phyloP scores from a whole-genome alignment of 1,139 yeast genomes.

The Taphrina betulina region DNA sequence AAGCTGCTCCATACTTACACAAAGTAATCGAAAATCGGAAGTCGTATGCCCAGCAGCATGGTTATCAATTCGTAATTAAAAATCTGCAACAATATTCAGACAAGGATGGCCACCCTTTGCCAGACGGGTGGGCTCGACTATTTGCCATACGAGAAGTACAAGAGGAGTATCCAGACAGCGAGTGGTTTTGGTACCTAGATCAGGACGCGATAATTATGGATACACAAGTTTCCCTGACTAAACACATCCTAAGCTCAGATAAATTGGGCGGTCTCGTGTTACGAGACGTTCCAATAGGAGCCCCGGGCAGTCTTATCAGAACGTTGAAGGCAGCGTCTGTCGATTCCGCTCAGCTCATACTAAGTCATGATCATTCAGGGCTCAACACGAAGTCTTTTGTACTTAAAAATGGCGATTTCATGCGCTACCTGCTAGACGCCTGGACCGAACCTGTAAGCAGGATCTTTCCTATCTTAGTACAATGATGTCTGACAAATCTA shows the following conservation, averaged over 20 bases:
- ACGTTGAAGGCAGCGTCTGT: slow-evolving; percentile 65
- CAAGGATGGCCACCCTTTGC: not conserved
- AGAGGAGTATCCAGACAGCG: slow-evolving; percentile 79
- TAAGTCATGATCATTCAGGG: slow-evolving; percentile 64
- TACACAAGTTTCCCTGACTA: slow-evolving; percentile 55
- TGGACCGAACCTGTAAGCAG: slow-evolving; percentile 59
- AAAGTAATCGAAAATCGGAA: slow-evolving; percentile 76
- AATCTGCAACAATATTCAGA: not conserved
- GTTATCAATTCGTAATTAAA: slow-evolving; percentile 22
- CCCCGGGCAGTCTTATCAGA: slow-evolving; percentile 65
- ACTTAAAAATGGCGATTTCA: slow-evolving; percentile 60
- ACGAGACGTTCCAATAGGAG: slow-evolving; percentile 66
- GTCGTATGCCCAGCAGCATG: slow-evolving; percentile 73
- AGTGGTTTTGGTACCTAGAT: slow-evolving; percentile 82
- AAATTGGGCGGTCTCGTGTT: slow-evolving; percentile 59
- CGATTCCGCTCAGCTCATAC: slow-evolving; percentile 55
- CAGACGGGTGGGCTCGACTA: slow-evolving; percentile 58
- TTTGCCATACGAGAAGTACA: slow-evolving; percentile 72
- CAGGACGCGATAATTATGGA: slow-evolving; percentile 69
- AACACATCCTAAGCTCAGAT: slow-evolving; percentile 57
- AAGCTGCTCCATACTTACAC: slow-evolving; percentile 53
- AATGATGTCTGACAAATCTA: not conserved
- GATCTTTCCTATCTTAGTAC: not conserved
- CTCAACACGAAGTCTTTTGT: slow-evolving; percentile 69
- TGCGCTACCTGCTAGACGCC: slow-evolving; percentile 67